Evolutionary conservation across 441 rosid genomes (phyloP).

Genomic region (Gossypium laxum): DNA sequence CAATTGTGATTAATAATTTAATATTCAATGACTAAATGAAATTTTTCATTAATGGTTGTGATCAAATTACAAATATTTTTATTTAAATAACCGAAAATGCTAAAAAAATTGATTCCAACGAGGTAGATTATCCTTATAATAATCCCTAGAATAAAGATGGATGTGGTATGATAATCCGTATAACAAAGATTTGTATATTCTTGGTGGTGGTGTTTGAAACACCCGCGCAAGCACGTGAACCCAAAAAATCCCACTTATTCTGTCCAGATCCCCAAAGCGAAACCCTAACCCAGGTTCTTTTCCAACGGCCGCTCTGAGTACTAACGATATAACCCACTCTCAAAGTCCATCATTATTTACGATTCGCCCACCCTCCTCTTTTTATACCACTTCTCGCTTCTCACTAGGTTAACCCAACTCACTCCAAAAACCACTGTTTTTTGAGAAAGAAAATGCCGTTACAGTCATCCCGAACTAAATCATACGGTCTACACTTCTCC

Average conservation of each 20-base stretch:
- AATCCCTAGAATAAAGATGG: neutral
- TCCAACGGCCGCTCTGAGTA: neutral
- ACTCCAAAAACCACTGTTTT: neutral
- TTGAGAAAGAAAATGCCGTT: neutral
- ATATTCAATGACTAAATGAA: no score
- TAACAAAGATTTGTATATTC: neutral
- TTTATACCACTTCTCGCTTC: neutral
- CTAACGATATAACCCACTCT: neutral
- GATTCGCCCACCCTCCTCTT: neutral
- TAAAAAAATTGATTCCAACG: no score
- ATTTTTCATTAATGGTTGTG: no score
- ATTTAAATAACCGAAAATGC: no score
- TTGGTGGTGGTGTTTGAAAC: neutral
- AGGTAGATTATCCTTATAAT: no score
- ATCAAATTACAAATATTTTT: no score
- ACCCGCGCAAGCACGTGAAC: neutral
- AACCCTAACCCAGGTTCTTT: neutral
- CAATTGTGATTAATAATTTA: no score
- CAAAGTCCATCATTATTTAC: neutral
- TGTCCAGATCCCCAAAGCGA: neutral
- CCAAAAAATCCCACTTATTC: neutral
- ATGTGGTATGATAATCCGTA: neutral
- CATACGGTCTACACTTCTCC: conserved; percentile 3
- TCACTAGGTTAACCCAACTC: neutral
- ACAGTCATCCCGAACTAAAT: conserved; percentile 20